Evolutionary conservation across 805 yeast genomes (phyloP), one percentile per base, ranked within the genome.

Genomic region (Saccharomycopsis lassenensis): DNA sequence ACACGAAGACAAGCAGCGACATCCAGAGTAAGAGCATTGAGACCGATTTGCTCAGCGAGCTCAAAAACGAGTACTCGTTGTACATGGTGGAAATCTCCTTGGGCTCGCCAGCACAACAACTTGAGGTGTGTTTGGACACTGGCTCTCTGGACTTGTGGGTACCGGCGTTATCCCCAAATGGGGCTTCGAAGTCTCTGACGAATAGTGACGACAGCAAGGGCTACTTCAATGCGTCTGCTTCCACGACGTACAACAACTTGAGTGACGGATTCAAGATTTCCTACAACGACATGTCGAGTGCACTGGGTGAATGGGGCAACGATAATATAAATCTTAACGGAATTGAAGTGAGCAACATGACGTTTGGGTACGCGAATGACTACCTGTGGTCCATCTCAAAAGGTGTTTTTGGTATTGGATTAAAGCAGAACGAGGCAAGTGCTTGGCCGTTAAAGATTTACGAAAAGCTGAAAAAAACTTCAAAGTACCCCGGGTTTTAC

Each of bases 91-190:
- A 87, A 55, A 81, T 91, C 50, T 66, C 74, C 40, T 52, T 89
- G 38, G 98, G 98, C 48, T 81, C 94, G 24, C 98, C 98, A 5
- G 83, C 81, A 32, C 98, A 89, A 65, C 56, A 71, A 12, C 87
- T 89, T 62, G 87, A 87, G 67, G 97, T 91, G 35, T 74, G 89
- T 44, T 67, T 89, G 52, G 98, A 89, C 61, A 89, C 97, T 16
- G 98, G 98, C 24, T 83, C 95, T 29, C 81, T 95, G 31, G 91
- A 89, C 61, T 67, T 91, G 62, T 89, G 98, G 98, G 86, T 89
- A 44, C 98, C 98, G 8, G 31, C 32, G n/a, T 16, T 14, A 21
- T 16, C 12, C 11, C 20, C 17, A 29, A 29, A 18, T 29, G 18
- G 12, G 31, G 35, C 36, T 4, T 30, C 31, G 11, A n/a, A n/a